Evolutionary conservation across 1,284 basidiomycete species (phyloP), one percentile per base, ranked within the genome.

Genomic region (Rugosomyces carneus): DNA sequence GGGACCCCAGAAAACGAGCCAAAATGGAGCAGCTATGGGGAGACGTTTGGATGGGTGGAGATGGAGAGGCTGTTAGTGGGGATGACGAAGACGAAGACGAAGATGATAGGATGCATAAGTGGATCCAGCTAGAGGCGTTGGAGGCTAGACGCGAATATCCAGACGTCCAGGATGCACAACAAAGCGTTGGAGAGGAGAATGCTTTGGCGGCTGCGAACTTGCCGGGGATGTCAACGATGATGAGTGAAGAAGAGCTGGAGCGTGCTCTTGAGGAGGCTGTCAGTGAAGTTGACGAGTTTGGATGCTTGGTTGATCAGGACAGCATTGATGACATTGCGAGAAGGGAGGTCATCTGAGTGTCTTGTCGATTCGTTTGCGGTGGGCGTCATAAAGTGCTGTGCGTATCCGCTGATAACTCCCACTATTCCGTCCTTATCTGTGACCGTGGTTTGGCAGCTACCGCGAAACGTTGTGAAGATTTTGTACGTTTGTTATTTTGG

Each of bases 1-100:
- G 88, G 13, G 81, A 90, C 62, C 80, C 86, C 31, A 67, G 59
- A 53, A 76, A 78, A 50, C 68, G 89, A 6, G 71, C 76, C 34
- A 71, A 71, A 51, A 70, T 86, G 23, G 69, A 63, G 23, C 76
- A 83, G 34, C 56, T 91, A 29, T 86, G 84, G 84, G 75, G 75
- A 21, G 76, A 81, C 55, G 69, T 66, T 44, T 89, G 86, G 84
- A 80, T 88, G 66, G 50, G 57, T 21, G 61, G 57, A 18, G 49
- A 39, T 18, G 47, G 18, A 48, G 31, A 31, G 31, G 51, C 34
- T 50, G 49, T 11, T 40, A 35, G 10, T 46, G 37, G 21, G 20
- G 41, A 10, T 48, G 44, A n/a, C 44, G 40, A 18, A 27, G 36
- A 27, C 37, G 32, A 20, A 21, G 38, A 27, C 51, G 43, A 40